Evolutionary conservation across 768 basidiomycete species (phyloP), one percentile per base, ranked within the genome.

Genomic region (Leucosporidium yakuticum): DNA sequence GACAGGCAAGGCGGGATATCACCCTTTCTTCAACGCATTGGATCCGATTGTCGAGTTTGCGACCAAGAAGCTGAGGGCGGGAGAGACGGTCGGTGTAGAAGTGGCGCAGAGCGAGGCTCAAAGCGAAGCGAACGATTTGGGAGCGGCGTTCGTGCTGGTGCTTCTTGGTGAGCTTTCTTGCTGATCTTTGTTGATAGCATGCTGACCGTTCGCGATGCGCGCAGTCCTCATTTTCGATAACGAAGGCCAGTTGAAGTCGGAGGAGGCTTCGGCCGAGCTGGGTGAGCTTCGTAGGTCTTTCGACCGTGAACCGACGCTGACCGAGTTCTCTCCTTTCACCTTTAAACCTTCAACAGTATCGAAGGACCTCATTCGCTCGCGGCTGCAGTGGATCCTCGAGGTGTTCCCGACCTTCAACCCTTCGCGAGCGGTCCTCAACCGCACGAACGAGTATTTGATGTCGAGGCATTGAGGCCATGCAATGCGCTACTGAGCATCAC

Each of bases 351-450:
- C 36, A 47, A 47, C 62, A 69, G 77, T 75, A 54, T 82, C 81
- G 70, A 96, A 96, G 77, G 78, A 81, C 25, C 79, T 82, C 19
- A 85, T 97, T 69, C 84, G 85, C 17, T 86, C 81, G 19, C 83
- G 91, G 23, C 81, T 97, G 47, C 87, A 97, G 76, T 91, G 89
- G 90, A 85, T 97, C 58, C 66, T 81, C 87, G 25, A 87, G 85
- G 70, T 80, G 83, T 61, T 88, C 89, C 8, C 80, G 81, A 63
- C 88, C 87, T 5, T 75, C 57, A 97, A 96, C 76, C 94, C 95
- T 0, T 86, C 89, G 15, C 84, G 92, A 51, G 82, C 85, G 21
- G 90, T 88, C 14, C 81, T 97, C 67, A 90, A 90, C 77, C 80
- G 86, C 20, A 84, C 90, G 55, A 91, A 92, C 75, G 86, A 88